phyloP scores from a whole-genome alignment of 2,329 filamentous ascomycete species.

The Neurospora sp. region DNA sequence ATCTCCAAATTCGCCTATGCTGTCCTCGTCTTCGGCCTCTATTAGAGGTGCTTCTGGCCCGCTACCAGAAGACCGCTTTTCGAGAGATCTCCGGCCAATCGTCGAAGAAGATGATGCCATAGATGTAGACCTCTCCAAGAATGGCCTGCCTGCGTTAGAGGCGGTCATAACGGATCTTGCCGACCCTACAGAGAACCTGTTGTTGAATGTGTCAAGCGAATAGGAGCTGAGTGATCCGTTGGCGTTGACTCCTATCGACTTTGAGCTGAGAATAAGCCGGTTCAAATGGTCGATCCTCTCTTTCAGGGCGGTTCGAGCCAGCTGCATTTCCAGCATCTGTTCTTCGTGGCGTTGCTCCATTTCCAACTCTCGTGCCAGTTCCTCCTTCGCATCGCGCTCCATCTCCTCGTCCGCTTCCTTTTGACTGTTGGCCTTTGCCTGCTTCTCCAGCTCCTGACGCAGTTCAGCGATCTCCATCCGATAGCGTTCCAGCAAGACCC shows the following conservation, averaged over 20 bases:
- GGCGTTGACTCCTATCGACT: slow-evolving; percentile 85
- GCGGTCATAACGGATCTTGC: slow-evolving; percentile 61
- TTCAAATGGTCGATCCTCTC: slow-evolving; percentile 97
- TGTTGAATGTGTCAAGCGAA: slow-evolving; percentile 26
- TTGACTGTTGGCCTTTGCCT: slow-evolving; percentile 58
- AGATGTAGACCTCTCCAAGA: slow-evolving; percentile 56
- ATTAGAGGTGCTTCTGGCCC: slow-evolving; percentile 21
- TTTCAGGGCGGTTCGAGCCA: slow-evolving; percentile 89
- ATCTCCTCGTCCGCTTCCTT: slow-evolving; percentile 54
- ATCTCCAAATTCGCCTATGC: slow-evolving; percentile 72
- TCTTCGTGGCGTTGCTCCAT: slow-evolving; percentile 84
- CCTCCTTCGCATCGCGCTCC: slow-evolving; percentile 56
- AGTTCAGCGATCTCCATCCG: slow-evolving; percentile 85
- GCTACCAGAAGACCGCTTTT: slow-evolving; percentile 34
- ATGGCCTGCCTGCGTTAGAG: slow-evolving; percentile 40
- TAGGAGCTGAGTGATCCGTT: slow-evolving; percentile 61
- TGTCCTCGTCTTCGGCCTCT: slow-evolving; percentile 55
- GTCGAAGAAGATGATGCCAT: slow-evolving; percentile 54
- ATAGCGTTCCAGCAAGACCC: slow-evolving; percentile 85
- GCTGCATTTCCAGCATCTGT: slow-evolving; percentile 97
- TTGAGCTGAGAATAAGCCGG: slow-evolving; percentile 86
- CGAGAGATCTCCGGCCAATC: slow-evolving; percentile 43
- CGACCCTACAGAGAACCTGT: slow-evolving; percentile 32
- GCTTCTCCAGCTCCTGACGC: slow-evolving; percentile 68
- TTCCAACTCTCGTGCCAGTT: slow-evolving; percentile 66